Evolutionary conservation across 1,284 basidiomycete species (phyloP).

Genomic region (Marasmius tenuissimus): DNA sequence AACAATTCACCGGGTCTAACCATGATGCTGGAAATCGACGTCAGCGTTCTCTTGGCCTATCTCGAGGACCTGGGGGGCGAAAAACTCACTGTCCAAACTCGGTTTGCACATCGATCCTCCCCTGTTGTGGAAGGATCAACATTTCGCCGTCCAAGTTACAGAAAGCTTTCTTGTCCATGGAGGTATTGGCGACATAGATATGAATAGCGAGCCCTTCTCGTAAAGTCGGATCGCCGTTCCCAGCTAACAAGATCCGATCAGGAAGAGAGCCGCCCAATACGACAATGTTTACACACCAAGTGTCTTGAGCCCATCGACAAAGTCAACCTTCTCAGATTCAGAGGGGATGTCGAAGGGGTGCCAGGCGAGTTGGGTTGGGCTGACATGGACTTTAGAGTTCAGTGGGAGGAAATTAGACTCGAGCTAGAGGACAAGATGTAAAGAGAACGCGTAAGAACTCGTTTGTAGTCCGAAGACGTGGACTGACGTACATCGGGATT

Average conservation of each 20-base stretch:
- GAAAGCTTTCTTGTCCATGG: slow-evolving; percentile 67
- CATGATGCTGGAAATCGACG: slow-evolving; percentile 42
- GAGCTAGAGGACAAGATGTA: slow-evolving; percentile 31
- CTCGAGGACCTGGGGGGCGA: not conserved
- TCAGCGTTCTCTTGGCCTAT: not conserved
- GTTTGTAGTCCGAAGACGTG: not conserved
- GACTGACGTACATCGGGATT: slow-evolving; percentile 54
- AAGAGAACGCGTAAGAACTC: slow-evolving; percentile 9
- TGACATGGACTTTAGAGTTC: slow-evolving; percentile 61
- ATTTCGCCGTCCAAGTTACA: slow-evolving; percentile 71
- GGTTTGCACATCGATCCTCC: slow-evolving; percentile 67
- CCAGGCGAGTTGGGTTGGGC: slow-evolving; percentile 73
- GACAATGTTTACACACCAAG: slow-evolving; percentile 23
- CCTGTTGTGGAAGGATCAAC: slow-evolving; percentile 66
- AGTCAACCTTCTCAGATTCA: slow-evolving; percentile 48
- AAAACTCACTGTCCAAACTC: slow-evolving; percentile 61
- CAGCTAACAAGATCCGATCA: slow-evolving; percentile 28
- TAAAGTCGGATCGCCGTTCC: slow-evolving; percentile 62
- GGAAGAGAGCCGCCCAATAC: not conserved
- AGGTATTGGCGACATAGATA: slow-evolving; percentile 59
- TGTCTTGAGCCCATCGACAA: slow-evolving; percentile 64
- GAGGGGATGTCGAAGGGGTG: slow-evolving; percentile 58
- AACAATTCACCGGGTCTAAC: slow-evolving; percentile 64
- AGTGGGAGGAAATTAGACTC: slow-evolving; percentile 59
- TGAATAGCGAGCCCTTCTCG: slow-evolving; percentile 65